Evolutionary conservation across 2,329 filamentous ascomycete genomes (phyloP).

Genomic region (Epichloe gansuensis): DNA sequence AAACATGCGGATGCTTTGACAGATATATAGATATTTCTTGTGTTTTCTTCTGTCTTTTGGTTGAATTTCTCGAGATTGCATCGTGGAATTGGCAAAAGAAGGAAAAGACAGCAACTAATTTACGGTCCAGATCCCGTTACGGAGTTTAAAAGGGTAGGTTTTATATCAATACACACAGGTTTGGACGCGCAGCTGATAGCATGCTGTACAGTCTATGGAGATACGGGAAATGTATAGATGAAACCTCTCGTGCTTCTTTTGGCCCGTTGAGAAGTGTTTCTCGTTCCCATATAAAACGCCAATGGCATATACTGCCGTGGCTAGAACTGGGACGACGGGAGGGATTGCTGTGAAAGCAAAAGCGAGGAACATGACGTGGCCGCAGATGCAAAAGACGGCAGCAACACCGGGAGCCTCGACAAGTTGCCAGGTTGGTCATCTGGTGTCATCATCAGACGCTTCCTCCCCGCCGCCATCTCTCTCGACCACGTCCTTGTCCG

Average conservation of each 20-base stretch:
- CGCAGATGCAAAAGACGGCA: conserved; percentile 54
- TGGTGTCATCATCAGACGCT: not conserved
- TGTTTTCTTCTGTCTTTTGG: not conserved
- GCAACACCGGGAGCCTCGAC: conserved; percentile 51
- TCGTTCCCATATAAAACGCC: conserved; percentile 30
- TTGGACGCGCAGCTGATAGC: too few species aligned
- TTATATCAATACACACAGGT: not conserved
- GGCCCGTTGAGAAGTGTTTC: too few species aligned
- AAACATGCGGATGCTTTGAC: too few species aligned
- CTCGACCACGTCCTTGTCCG: conserved; percentile 17
- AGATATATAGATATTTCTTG: too few species aligned
- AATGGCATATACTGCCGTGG: conserved; percentile 55
- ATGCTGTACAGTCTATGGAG: too few species aligned
- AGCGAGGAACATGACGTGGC: conserved; percentile 54
- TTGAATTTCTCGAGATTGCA: not conserved
- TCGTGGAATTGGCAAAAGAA: not conserved
- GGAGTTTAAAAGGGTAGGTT: not conserved
- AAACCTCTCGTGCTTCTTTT: too few species aligned
- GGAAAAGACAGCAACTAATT: not conserved
- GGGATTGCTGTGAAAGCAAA: conserved; percentile 60
- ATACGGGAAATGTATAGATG: too few species aligned
- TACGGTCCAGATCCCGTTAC: not conserved
- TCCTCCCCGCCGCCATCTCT: not conserved
- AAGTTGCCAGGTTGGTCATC: conserved; percentile 27
- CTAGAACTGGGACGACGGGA: conserved; percentile 53